Conservation (phyloP, 495 filamentous ascomycete genomes). For the Xylona heveae region DNA sequence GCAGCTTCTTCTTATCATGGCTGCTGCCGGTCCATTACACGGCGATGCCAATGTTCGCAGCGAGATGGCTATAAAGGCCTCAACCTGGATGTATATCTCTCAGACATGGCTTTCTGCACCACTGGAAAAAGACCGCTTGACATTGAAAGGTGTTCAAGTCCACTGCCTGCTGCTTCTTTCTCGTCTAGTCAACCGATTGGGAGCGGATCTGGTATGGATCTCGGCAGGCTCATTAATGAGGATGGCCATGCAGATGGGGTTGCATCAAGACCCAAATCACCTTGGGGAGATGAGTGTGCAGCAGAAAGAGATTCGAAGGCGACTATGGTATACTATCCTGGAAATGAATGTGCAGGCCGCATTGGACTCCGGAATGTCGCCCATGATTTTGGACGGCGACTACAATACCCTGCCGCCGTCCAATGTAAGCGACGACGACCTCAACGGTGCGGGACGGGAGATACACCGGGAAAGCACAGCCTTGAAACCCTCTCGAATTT, state of each 20-base stretch:
- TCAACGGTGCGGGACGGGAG: slow-evolving; percentile 15
- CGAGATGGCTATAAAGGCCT: slow-evolving; percentile 16
- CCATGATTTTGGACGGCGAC: slow-evolving; percentile 24
- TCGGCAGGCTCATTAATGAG: slow-evolving; percentile 30
- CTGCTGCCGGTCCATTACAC: slow-evolving; percentile 28
- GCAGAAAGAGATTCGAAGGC: slow-evolving; percentile 31
- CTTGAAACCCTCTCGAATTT: slow-evolving; percentile 21
- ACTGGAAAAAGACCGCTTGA: slow-evolving; percentile 27
- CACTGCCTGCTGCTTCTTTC: slow-evolving; percentile 32
- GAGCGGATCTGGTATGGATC: slow-evolving; percentile 33
- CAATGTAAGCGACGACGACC: slow-evolving; percentile 34
- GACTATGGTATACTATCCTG: slow-evolving; percentile 40
- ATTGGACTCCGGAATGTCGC: slow-evolving; percentile 30
- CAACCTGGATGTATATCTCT: slow-evolving; percentile 31
- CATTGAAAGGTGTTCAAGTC: slow-evolving; percentile 28
- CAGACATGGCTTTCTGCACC: slow-evolving; percentile 32
- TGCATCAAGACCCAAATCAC: slow-evolving; percentile 34
- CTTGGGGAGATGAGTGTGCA: slow-evolving; percentile 24
- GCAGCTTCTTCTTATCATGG: slow-evolving; percentile 30
- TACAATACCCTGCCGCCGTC: slow-evolving; percentile 32
- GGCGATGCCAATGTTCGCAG: slow-evolving; percentile 10
- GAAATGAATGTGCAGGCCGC: slow-evolving; percentile 35
- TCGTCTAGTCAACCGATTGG: slow-evolving; percentile 25
- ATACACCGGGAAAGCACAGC: slow-evolving; percentile 14
- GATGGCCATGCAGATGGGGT: slow-evolving; percentile 33